These are phyloP conservation scores for Tubosaeta brunneosetosa DNA, from an alignment of 768 basidiomycete genomes.

Conservation along the genomic window DNA sequence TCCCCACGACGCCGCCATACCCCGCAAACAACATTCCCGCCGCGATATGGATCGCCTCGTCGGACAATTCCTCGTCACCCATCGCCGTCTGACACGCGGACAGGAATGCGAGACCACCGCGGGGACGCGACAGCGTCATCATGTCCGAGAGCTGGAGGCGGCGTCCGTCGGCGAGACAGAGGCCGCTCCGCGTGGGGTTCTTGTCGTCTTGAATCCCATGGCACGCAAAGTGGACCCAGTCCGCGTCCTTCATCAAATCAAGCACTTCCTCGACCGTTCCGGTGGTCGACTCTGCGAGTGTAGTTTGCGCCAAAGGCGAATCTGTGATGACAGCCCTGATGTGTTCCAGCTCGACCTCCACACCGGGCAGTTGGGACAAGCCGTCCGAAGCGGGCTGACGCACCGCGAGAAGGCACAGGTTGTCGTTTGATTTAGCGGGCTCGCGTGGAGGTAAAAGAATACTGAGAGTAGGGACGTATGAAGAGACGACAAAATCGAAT, in stretches of 20 bases:
- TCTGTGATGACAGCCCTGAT: not conserved
- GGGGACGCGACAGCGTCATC: constrained; percentile 8
- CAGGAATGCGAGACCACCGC: constrained; percentile 36
- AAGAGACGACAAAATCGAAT: constrained; percentile 8
- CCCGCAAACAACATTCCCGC: constrained; percentile 35
- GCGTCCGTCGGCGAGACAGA: constrained; percentile 14
- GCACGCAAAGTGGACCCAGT: constrained; percentile 29
- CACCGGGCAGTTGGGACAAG: constrained; percentile 6
- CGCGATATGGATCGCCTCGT: constrained; percentile 24
- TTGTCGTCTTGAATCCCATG: constrained; percentile 24
- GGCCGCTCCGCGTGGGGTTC: constrained; percentile 19
- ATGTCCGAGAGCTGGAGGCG: constrained; percentile 1
- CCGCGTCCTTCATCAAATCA: not conserved
- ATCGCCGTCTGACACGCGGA: constrained; percentile 44
- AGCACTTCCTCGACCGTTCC: constrained; percentile 5
- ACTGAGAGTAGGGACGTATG: constrained; percentile 28
- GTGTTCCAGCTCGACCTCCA: constrained; percentile 20
- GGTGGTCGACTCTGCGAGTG: not conserved
- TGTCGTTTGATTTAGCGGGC: not conserved
- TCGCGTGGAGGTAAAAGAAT: constrained; percentile 6
- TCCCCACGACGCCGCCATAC: constrained; percentile 34
- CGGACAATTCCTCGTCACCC: constrained; percentile 30
- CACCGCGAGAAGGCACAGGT: constrained; percentile 8
- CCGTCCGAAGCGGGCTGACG: constrained; percentile 16
- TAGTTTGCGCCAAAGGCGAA: not conserved